A percentile compares a stretch with the other conserved stretches of the same genome.
Evolutionary conservation across 306 rosid species (phyloP).

Genomic region (Glycine soja): DNA sequence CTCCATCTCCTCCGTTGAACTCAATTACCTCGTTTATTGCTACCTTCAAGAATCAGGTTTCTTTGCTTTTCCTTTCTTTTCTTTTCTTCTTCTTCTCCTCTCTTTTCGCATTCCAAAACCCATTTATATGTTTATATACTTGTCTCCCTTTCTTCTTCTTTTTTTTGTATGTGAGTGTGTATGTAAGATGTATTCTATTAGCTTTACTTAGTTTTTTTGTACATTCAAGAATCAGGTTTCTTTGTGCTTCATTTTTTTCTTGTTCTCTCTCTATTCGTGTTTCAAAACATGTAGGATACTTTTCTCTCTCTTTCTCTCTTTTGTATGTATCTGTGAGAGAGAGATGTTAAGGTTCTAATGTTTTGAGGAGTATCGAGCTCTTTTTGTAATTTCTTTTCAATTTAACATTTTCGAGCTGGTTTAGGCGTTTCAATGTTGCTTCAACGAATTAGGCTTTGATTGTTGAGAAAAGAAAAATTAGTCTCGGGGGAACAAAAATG

Average conservation of each 20-base stretch:
- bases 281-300: not conserved
- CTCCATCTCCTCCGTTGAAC: slow-evolving; percentile 79
- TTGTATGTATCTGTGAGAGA: not conserved
- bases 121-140: not conserved
- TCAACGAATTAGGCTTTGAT: slow-evolving; percentile 48
- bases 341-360: slow-evolving; percentile 34
- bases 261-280: not conserved
- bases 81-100: too few relatives aligned
- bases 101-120: not conserved
- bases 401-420: slow-evolving; percentile 33
- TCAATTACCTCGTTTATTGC: slow-evolving; percentile 85
- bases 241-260: not conserved
- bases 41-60: slow-evolving; percentile 97
- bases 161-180: not conserved
- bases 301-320: not conserved
- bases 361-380: slow-evolving; percentile 22
- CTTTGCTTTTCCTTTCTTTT: not conserved
- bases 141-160: not conserved
- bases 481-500: not conserved
- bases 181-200: slow-evolving; percentile 54
- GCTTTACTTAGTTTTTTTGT: slow-evolving; percentile 79
- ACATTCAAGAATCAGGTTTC: slow-evolving; percentile 89
- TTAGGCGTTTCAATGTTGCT: slow-evolving; percentile 21
- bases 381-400: not conserved
- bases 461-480: not conserved